A percentile compares a stretch with the other conserved stretches of the same genome.
These are phyloP conservation scores for Nelumbo lutea DNA, from an alignment of 164 flowering plant genomes.

Conservation along the genomic window DNA sequence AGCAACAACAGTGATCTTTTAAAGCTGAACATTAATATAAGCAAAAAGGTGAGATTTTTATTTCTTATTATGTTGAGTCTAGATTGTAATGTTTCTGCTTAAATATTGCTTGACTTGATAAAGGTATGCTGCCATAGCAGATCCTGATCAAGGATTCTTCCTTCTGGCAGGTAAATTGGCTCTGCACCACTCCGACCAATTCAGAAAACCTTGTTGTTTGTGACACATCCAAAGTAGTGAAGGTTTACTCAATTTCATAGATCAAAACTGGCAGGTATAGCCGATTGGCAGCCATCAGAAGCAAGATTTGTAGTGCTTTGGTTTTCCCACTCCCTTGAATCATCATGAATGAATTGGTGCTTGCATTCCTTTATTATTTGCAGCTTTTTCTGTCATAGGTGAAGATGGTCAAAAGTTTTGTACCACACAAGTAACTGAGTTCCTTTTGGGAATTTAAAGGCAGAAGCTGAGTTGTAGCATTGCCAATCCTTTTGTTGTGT, in stretches of 20 bases:
- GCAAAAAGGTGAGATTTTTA: constrained; percentile 56
- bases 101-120: not conserved
- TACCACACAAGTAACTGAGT: too few relatives aligned
- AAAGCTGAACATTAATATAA: constrained; percentile 44
- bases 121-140: not conserved
- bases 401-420: too few relatives aligned
- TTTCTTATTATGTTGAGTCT: not conserved
- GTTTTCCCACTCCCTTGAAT: too few relatives aligned
- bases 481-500: too few relatives aligned
- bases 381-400: too few relatives aligned
- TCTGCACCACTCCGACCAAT: constrained; percentile 75
- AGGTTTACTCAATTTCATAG: constrained; percentile 62
- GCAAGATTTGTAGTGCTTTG: too few relatives aligned
- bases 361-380: too few relatives aligned
- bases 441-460: too few relatives aligned
- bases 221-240: constrained; percentile 80
- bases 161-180: constrained; percentile 81
- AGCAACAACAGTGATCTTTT: constrained; percentile 30
- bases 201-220: constrained; percentile 90
- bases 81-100: not conserved
- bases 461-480: too few relatives aligned
- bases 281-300: too few relatives aligned
- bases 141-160: not conserved
- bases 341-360: too few relatives aligned
- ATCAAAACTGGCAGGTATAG: not conserved